These are phyloP conservation scores for Kwoniella pini DNA, from an alignment of 768 basidiomycete genomes.

Conservation along the genomic window DNA sequence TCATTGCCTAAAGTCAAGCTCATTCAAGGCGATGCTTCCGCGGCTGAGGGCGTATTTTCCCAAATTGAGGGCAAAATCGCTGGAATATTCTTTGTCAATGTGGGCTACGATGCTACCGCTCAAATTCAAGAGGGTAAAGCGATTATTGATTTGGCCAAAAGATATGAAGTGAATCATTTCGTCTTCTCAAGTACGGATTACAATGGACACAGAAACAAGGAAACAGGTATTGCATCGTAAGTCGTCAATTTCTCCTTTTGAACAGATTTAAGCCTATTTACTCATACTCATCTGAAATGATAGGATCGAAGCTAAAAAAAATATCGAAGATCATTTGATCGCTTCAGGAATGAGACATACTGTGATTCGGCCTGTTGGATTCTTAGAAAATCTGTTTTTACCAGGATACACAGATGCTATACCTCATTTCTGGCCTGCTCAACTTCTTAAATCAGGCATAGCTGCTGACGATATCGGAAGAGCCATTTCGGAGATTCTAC, in stretches of 20 bases:
- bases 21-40: background rate
- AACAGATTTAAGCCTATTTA: background rate
- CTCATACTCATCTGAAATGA: background rate
- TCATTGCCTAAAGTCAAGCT: background rate
- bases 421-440: background rate
- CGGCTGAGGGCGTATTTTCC: background rate
- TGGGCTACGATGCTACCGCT: background rate
- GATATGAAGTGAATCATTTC: background rate
- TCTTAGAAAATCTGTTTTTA: background rate
- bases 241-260: background rate
- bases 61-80: background rate
- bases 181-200: slow-evolving; percentile 2
- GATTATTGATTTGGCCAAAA: background rate
- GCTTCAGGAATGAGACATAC: background rate
- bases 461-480: background rate
- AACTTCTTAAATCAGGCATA: background rate
- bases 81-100: background rate
- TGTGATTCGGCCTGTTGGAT: background rate
- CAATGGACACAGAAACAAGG: background rate
- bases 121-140: background rate
- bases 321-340: background rate
- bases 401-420: background rate
- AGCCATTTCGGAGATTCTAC: background rate
- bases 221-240: slow-evolving; percentile 1
- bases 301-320: slow-evolving; percentile 4